phyloP scores from a whole-genome alignment of 768 basidiomycete genomes.

The Mycena epipterygia region DNA sequence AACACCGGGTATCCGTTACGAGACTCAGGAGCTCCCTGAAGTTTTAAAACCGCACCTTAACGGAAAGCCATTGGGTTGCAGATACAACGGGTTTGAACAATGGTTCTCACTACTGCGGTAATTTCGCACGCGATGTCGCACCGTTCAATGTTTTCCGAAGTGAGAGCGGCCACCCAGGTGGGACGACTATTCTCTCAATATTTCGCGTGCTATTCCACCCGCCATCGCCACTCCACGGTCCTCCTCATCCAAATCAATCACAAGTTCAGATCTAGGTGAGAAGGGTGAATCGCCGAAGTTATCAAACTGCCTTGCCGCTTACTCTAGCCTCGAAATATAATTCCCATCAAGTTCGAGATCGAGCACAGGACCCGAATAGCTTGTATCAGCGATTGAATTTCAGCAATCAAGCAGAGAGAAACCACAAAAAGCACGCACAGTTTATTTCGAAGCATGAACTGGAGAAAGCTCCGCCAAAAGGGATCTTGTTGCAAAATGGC shows the following conservation, averaged over 20 bases:
- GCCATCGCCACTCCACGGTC: slow-evolving; percentile 49
- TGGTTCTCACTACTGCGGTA: too few species aligned
- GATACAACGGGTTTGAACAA: too few species aligned
- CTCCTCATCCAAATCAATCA: slow-evolving; percentile 42
- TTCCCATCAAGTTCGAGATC: slow-evolving; percentile 61
- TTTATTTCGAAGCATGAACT: slow-evolving; percentile 61
- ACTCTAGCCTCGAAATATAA: slow-evolving; percentile 64
- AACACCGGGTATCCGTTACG: too few species aligned
- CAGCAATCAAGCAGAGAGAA: neutral
- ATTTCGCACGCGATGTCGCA: too few species aligned
- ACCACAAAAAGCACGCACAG: slow-evolving; percentile 47
- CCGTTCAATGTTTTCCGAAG: neutral
- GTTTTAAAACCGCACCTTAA: too few species aligned
- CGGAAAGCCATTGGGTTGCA: too few species aligned
- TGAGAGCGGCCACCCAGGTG: neutral
- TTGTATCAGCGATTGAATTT: slow-evolving; percentile 31
- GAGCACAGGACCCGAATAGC: slow-evolving; percentile 60
- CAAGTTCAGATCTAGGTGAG: slow-evolving; percentile 40
- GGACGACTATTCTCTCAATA: slow-evolving; percentile 41
- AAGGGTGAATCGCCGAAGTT: neutral
- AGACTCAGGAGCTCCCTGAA: too few species aligned
- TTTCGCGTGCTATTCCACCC: slow-evolving; percentile 51
- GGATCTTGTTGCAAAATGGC: slow-evolving; percentile 58
- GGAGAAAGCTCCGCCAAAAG: slow-evolving; percentile 65
- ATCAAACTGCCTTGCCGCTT: slow-evolving; percentile 33